Conservation (phyloP, 345 rosid genomes). For the Eucalyptus regnans region DNA sequence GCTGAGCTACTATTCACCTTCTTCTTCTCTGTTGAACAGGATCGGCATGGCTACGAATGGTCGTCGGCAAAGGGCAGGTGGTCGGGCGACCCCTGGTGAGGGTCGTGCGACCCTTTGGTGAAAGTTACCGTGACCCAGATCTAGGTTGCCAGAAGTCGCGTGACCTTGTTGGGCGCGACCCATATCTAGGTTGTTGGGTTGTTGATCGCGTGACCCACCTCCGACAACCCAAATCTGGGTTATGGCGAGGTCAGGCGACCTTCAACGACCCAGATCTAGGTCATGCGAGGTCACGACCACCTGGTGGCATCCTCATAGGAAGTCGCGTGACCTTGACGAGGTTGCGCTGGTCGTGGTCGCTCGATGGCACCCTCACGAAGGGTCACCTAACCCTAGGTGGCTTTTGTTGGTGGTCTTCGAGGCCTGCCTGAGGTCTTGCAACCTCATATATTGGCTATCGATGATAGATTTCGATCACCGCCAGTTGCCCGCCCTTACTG, state of each 20-base stretch:
- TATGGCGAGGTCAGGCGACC: rapidly evolving
- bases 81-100: rapidly evolving
- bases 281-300: too few relatives aligned
- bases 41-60: too few relatives aligned
- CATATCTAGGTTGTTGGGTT: too few relatives aligned
- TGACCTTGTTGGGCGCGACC: rapidly evolving
- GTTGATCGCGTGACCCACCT: rapidly evolving
- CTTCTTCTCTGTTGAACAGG: too few relatives aligned
- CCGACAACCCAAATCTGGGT: rapidly evolving
- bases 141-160: rapidly evolving
- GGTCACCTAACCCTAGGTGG: too few relatives aligned
- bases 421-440: too few relatives aligned
- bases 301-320: rapidly evolving
- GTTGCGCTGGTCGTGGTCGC: rapidly evolving
- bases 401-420: rapidly evolving
- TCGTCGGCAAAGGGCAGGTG: rapidly evolving
- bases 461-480: too few relatives aligned
- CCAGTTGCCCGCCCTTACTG: rapidly evolving
- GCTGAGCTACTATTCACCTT: rapidly evolving
- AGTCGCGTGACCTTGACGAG: rapidly evolving
- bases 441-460: rapidly evolving
- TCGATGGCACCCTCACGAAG: too few relatives aligned
- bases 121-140: rapidly evolving
- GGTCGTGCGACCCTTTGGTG: too few relatives aligned
- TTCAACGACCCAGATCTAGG: rapidly evolving